Conservation (phyloP, 1,284 basidiomycete species). For the Tylopilus sp. region DNA sequence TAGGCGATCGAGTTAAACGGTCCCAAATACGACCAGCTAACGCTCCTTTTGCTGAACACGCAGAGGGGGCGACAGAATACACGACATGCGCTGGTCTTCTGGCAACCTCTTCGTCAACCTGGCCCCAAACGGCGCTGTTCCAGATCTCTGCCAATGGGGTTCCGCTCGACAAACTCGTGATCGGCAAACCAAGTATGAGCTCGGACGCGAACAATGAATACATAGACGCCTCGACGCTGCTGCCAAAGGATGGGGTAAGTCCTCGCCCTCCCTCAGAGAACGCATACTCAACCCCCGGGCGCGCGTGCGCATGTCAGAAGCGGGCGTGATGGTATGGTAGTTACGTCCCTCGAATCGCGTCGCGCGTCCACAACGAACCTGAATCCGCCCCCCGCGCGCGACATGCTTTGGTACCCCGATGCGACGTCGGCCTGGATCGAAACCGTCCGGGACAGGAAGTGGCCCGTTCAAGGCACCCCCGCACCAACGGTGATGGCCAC, state of each 20-base stretch:
- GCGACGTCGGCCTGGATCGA: slow-evolving; percentile 22
- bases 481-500: neutral
- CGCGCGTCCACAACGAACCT: neutral
- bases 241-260: slow-evolving; percentile 55
- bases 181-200: slow-evolving; percentile 58
- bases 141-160: slow-evolving; percentile 60
- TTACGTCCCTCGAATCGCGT: slow-evolving; percentile 8
- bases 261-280: neutral
- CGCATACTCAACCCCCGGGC: neutral
- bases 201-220: slow-evolving; percentile 57
- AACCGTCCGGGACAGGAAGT: slow-evolving; percentile 26
- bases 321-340: slow-evolving; percentile 48
- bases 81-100: slow-evolving; percentile 45
- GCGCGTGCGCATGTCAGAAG: slow-evolving; percentile 34
- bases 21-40: neutral
- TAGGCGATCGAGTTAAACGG: slow-evolving; percentile 28
- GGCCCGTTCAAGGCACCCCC: slow-evolving; percentile 14
- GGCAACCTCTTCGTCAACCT: slow-evolving; percentile 40
- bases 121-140: slow-evolving; percentile 49
- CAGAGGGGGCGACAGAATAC: slow-evolving; percentile 46
- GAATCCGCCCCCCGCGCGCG: slow-evolving; percentile 38
- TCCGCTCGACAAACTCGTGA: slow-evolving; percentile 49
- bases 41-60: neutral
- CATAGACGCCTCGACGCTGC: slow-evolving; percentile 54
- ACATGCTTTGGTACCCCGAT: slow-evolving; percentile 22